Conservation (phyloP, 1,284 basidiomycete species). For the Tilletia horrida region DNA sequence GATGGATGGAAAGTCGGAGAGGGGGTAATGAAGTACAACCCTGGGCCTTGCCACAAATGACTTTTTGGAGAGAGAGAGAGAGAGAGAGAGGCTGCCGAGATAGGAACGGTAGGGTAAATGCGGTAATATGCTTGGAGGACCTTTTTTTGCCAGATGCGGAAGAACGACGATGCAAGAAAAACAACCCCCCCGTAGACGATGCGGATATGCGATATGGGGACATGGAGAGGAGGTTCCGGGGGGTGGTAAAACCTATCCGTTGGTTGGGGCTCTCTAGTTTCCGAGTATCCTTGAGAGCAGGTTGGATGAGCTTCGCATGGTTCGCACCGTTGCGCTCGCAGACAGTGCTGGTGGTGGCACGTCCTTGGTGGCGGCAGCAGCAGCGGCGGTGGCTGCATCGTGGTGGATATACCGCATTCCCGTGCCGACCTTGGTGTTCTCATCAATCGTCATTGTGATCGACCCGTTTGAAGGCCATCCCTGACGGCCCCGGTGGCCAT, state of each 20-base stretch:
- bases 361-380: conserved; percentile 1
- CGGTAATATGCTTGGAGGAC: no score
- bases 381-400: conserved; percentile 1
- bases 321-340: conserved; percentile 35
- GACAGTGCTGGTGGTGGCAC: conserved; percentile 19
- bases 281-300: conserved; percentile 44
- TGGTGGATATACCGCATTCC: background rate
- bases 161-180: no score
- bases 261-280: conserved; percentile 14
- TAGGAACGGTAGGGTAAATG: no score
- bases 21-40: no score
- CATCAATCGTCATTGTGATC: conserved; percentile 19
- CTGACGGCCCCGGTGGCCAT: background rate
- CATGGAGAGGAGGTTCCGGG: no score
- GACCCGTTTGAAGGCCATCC: conserved; percentile 10
- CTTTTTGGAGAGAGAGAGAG: no score
- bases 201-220: conserved; percentile 29
- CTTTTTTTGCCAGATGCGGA: no score
- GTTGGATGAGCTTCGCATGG: conserved; percentile 42
- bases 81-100: background rate
- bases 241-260: no score
- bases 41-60: no score
- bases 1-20: no score
- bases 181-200: no score
- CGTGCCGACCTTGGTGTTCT: conserved; percentile 32